Conservation (phyloP, 352 stramenopile species). For the Phytophthora cactorum region DNA sequence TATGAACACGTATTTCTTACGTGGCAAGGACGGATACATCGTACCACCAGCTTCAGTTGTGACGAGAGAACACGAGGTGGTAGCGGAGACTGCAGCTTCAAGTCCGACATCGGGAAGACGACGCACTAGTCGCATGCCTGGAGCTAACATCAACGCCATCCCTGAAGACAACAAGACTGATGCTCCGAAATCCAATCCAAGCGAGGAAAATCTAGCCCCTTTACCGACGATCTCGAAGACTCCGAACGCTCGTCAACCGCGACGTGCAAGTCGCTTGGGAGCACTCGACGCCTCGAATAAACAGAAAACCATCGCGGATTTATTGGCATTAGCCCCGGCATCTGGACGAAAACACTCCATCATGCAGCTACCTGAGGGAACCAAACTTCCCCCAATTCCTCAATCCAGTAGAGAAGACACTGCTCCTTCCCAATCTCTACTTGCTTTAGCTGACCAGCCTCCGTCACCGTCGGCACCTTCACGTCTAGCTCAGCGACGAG, state of each 20-base stretch:
- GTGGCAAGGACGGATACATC: conserved; percentile 64
- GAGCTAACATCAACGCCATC: conserved; percentile 31
- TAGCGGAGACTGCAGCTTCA: neutral
- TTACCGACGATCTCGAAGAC: conserved; percentile 17
- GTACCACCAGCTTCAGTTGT: conserved; percentile 48
- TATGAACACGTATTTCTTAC: conserved; percentile 87
- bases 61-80: conserved; percentile 6
- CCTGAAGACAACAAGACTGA: conserved; percentile 27
- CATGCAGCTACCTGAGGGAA: conserved; percentile 29
- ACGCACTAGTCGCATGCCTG: conserved; percentile 27
- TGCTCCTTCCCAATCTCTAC: conserved; percentile 7
- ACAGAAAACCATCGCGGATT: conserved; percentile 26
- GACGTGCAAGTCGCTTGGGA: conserved; percentile 22
- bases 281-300: conserved; percentile 11
- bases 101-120: conserved; percentile 20
- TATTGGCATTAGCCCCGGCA: conserved; percentile 15
- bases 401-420: conserved; percentile 19
- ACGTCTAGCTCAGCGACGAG: conserved; percentile 31
- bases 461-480: conserved; percentile 1
- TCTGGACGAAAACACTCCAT: conserved; percentile 16
- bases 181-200: conserved; percentile 1
- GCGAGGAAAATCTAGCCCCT: neutral
- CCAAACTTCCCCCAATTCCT: conserved; percentile 21
- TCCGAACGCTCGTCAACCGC: conserved; percentile 29
- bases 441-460: conserved; percentile 22